Evolutionary conservation across 2,329 filamentous ascomycete species (phyloP).

Genomic region (Exophiala spinifera): DNA sequence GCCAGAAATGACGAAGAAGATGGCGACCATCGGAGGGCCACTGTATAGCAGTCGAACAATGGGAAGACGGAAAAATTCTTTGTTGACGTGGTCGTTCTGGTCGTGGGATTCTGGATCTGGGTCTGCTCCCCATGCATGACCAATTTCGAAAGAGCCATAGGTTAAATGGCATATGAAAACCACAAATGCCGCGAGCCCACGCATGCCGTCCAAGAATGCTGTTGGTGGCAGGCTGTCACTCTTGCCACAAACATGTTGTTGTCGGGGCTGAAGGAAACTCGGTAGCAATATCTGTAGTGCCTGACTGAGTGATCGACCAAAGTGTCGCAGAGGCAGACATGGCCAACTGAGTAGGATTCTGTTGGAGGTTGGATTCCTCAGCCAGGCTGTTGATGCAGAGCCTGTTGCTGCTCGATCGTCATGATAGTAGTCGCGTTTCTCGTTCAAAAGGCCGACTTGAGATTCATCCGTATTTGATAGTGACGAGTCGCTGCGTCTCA

Average conservation of each 20-base stretch:
- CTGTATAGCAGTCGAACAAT: constrained; percentile 26
- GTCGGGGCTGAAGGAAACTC: constrained; percentile 17
- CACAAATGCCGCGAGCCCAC: constrained; percentile 40
- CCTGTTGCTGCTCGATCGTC: not conserved
- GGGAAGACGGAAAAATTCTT: constrained; percentile 19
- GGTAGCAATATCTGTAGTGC: constrained; percentile 10
- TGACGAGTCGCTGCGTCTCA: constrained; percentile 15
- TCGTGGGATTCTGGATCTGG: constrained; percentile 9
- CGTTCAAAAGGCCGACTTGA: constrained; percentile 9
- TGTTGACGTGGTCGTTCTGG: constrained; percentile 3
- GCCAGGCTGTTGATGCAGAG: not conserved
- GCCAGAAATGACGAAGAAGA: constrained; percentile 50
- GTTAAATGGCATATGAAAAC: constrained; percentile 26
- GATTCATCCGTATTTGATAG: constrained; percentile 17
- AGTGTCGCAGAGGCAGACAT: constrained; percentile 8
- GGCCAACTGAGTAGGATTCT: constrained; percentile 4
- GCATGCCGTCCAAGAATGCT: constrained; percentile 39
- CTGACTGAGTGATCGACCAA: constrained; percentile 6
- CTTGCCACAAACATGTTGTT: constrained; percentile 3
- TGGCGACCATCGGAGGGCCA: constrained; percentile 36
- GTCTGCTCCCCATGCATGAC: constrained; percentile 24
- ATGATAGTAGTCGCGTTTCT: constrained; percentile 11
- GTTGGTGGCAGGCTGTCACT: constrained; percentile 14
- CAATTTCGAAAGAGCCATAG: constrained; percentile 25
- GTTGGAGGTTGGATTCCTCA: not conserved